phyloP scores from a whole-genome alignment of 495 filamentous ascomycete species.

The Penicillium pancosmium region DNA sequence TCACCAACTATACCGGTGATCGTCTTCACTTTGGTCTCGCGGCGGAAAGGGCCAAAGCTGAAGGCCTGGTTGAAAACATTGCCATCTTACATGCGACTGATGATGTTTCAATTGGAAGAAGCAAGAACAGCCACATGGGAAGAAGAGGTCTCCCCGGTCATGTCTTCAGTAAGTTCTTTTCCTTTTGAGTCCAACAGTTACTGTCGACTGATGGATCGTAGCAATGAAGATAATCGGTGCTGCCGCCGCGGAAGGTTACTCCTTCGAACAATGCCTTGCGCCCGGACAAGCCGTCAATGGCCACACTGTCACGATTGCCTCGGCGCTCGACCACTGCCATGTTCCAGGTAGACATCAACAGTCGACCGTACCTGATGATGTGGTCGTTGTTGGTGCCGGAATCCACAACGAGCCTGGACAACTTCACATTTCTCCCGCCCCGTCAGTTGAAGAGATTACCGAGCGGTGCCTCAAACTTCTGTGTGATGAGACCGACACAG shows the following conservation, averaged over 20 bases:
- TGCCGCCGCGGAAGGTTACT: slow-evolving; percentile 14
- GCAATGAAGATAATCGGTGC: slow-evolving; percentile 13
- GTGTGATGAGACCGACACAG: slow-evolving; percentile 3
- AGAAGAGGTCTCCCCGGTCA: slow-evolving; percentile 12
- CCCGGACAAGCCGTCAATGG: slow-evolving; percentile 14
- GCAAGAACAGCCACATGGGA: slow-evolving; percentile 15
- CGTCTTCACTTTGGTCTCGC: slow-evolving; percentile 13
- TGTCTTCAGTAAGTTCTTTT: slow-evolving; percentile 14
- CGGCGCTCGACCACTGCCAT: slow-evolving; percentile 10
- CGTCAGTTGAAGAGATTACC: slow-evolving; percentile 9
- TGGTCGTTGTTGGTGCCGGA: slow-evolving; percentile 9
- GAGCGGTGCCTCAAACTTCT: slow-evolving; percentile 9
- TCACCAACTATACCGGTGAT: slow-evolving; percentile 14
- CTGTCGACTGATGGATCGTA: neutral
- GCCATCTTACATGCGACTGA: slow-evolving; percentile 6
- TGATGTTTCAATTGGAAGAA: slow-evolving; percentile 13
- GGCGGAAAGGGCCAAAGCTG: slow-evolving; percentile 8
- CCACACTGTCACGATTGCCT: slow-evolving; percentile 4
- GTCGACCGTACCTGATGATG: slow-evolving; percentile 6
- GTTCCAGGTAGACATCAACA: slow-evolving; percentile 8
- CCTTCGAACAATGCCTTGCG: slow-evolving; percentile 11
- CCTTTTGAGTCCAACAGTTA: neutral
- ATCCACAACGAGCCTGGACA: slow-evolving; percentile 14
- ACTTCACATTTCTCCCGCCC: slow-evolving; percentile 4
- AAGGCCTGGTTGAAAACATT: slow-evolving; percentile 2